Conservation (phyloP, 2,329 filamentous ascomycete species). For the Fusarium sp. region DNA sequence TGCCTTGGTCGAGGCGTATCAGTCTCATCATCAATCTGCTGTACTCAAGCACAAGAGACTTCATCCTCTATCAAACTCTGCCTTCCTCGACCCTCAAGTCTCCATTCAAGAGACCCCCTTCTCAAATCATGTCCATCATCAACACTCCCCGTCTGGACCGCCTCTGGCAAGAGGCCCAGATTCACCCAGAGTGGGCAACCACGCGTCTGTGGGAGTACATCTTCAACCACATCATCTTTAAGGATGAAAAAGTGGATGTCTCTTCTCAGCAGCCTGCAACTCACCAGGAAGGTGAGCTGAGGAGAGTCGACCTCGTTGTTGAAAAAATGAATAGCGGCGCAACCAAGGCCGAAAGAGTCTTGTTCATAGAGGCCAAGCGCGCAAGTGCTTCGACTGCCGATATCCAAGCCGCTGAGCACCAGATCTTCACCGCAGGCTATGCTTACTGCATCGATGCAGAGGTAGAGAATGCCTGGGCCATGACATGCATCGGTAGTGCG, state of each 20-base stretch:
- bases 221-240: background rate
- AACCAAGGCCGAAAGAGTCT: background rate
- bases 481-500: background rate
- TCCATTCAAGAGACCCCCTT: background rate
- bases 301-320: background rate
- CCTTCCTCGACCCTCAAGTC: background rate
- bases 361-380: background rate
- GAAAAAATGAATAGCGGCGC: background rate
- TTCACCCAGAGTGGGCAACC: background rate
- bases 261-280: background rate
- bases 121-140: constrained; percentile 2
- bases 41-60: background rate
- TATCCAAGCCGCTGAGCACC: background rate
- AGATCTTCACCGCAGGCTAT: background rate
- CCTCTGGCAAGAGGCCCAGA: background rate
- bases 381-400: background rate
- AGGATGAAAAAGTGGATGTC: background rate
- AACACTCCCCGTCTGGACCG: background rate
- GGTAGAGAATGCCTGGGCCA: background rate
- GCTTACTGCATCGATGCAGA: background rate
- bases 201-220: constrained; percentile 2
- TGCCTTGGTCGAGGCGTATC: background rate
- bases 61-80: background rate
- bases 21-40: background rate
- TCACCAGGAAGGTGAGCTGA: background rate